Conservation (phyloP, 352 stramenopile genomes). For the Globisporangium middletonii region DNA sequence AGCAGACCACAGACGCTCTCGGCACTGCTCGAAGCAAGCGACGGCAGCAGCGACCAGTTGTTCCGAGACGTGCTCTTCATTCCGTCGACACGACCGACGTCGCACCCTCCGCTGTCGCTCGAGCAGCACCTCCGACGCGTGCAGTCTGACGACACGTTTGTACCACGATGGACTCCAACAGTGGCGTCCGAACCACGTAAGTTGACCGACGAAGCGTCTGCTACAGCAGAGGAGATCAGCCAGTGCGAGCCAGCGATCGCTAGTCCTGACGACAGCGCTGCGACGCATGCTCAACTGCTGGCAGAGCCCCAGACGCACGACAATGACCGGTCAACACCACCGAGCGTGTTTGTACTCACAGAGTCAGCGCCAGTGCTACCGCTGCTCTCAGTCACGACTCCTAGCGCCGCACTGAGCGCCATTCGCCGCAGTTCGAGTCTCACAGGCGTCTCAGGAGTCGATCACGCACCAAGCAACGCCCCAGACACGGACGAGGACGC, state of each 20-base stretch:
- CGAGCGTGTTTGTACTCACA: constrained; percentile 2
- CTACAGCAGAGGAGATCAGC: neutral
- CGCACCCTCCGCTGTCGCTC: constrained; percentile 2
- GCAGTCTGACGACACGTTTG: constrained; percentile 1
- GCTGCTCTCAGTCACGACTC: too few relatives aligned
- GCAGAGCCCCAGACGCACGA: neutral
- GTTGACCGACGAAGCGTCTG: too few relatives aligned
- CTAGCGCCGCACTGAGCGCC: too few relatives aligned
- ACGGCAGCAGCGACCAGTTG: neutral
- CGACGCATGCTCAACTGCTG: neutral
- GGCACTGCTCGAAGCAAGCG: neutral
- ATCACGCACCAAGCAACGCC: too few relatives aligned
- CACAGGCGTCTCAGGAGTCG: too few relatives aligned
- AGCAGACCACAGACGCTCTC: neutral
- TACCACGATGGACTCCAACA: neutral
- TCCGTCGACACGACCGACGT: neutral
- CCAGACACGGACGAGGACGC: neutral
- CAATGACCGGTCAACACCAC: neutral
- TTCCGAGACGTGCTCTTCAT: constrained; percentile 5
- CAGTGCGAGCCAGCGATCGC: too few relatives aligned
- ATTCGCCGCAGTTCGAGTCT: too few relatives aligned
- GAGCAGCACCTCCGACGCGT: constrained; percentile 4
- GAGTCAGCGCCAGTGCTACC: neutral
- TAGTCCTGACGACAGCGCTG: too few relatives aligned
- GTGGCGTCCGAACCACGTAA: neutral